A percentile compares a stretch with the other conserved stretches of the same genome.
phyloP scores from a whole-genome alignment of 129 eudicot genomes.

The Scalesia atractyloides region DNA sequence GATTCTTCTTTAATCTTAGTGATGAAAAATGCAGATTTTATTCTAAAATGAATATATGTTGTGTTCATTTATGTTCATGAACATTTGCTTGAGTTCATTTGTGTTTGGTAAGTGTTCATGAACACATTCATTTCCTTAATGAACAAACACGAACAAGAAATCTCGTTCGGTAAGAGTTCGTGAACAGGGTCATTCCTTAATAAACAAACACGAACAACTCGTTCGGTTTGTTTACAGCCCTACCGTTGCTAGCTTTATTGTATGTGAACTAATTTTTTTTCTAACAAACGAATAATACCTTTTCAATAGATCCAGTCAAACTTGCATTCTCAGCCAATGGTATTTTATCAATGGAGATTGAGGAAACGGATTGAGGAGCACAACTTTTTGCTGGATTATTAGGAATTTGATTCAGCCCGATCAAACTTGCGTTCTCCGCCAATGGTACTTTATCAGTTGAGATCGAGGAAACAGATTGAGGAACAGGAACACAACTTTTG shows the following conservation, averaged over 20 bases:
- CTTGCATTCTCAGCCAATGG: conserved; percentile 48
- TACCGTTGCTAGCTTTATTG: neutral
- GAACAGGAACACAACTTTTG: conserved; percentile 26
- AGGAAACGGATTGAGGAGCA: conserved; percentile 15
- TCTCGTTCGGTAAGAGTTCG: too few relatives aligned
- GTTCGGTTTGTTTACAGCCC: too few relatives aligned
- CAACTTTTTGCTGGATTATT: conserved; percentile 36
- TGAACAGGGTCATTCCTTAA: too few relatives aligned
- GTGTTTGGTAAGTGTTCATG: too few relatives aligned
- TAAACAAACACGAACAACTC: too few relatives aligned
- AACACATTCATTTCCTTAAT: too few relatives aligned
- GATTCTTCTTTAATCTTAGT: too few relatives aligned
- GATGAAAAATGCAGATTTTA: too few relatives aligned
- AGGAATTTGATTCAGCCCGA: conserved; percentile 38
- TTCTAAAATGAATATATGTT: too few relatives aligned
- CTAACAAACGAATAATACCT: neutral
- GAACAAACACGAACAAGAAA: too few relatives aligned
- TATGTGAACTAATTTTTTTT: neutral
- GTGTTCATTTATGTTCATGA: too few relatives aligned
- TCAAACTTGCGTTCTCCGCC: conserved; percentile 44
- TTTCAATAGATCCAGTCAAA: conserved; percentile 22
- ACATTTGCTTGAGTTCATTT: too few relatives aligned
- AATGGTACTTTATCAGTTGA: conserved; percentile 47
- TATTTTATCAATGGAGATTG: conserved; percentile 41
- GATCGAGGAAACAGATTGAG: conserved; percentile 22